Percentiles rank a stretch among this genome's conserved stretches.
phyloP scores from a whole-genome alignment of 441 rosid genomes.

The Erodium chrysanthum region DNA sequence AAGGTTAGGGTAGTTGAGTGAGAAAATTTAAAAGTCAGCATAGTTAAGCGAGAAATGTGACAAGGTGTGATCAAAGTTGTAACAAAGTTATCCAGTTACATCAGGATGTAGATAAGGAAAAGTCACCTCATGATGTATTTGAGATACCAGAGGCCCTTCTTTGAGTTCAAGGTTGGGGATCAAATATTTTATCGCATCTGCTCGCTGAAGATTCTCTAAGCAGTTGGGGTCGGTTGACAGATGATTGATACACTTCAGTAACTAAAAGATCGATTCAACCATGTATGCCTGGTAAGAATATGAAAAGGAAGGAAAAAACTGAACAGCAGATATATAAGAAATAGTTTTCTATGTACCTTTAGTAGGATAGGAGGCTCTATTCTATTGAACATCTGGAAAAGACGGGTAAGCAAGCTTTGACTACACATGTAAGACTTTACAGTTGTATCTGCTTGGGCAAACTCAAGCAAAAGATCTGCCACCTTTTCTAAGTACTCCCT shows the following conservation, averaged over 20 bases:
- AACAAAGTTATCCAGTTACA: not conserved
- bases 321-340: too few relatives aligned
- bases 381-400: conserved; percentile 90
- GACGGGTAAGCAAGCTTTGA: conserved; percentile 86
- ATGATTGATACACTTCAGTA: conserved; percentile 71
- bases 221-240: conserved; percentile 91
- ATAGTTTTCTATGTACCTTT: conserved; percentile 42
- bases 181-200: conserved; percentile 88
- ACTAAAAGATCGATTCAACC: too few relatives aligned
- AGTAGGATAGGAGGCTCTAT: conserved; percentile 77
- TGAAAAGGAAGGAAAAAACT: too few relatives aligned
- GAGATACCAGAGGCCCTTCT: conserved; percentile 67
- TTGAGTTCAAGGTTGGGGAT: conserved; percentile 93
- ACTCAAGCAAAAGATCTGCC: conserved; percentile 88
- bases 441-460: conserved; percentile 85
- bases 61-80: too few relatives aligned
- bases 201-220: conserved; percentile 96
- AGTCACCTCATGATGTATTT: conserved; percentile 74
- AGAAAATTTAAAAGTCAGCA: too few relatives aligned
- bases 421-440: conserved; percentile 91
- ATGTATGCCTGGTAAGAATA: too few relatives aligned
- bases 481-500: conserved; percentile 88
- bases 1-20: too few relatives aligned
- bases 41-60: too few relatives aligned
- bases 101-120: conserved; percentile 15